Base-by-base conservation (phyloP, 2,329 filamentous ascomycete species). In the Paecilomyces variotii region DNA sequence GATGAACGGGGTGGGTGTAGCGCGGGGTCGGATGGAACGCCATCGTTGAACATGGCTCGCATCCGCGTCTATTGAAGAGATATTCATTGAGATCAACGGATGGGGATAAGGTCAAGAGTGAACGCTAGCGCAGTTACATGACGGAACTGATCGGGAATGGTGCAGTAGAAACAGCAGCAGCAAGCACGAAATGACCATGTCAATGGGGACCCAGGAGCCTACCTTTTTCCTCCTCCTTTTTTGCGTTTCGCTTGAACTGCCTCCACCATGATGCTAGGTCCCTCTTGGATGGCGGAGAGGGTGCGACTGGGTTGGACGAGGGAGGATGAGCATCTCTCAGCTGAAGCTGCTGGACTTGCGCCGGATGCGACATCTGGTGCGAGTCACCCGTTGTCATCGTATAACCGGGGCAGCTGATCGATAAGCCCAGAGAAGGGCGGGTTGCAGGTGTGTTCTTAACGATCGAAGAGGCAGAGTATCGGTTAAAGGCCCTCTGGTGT, bases 241-340 rank as follows among this genome's bases (percentile, higher is more conserved):
- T 84, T 56, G 81, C 78, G 63, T 81, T 82, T 57, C 89, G 84
- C 78, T 94, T 94, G 78, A 99, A 97, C 68, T 87, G 87, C 76
- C 91, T 96, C 94, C 94, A 97, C 94, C 94, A 99, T 60, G 90
- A 95, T 67, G 91, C 89, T 66, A 97, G 80, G 73, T 96, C 91
- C 72, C 90, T 86, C 78, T 89, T 95, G 64, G 86, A 90, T 30
- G 90, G 90, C 57, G 89, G 90, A 50, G 90, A 91, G 67, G 82
- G 79, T 59, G 80, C 75, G 59, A 72, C 82, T 71, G 72, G 81
- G 68, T 75, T 77, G 74, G 71, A 74, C 59, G 76, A 72, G 54
- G 61, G 28, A 12, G 58, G 28, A 19, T 49, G 64, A 49, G 67
- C 61, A 34, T 67, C 58, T 14, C 66, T 59, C 60, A 68, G 61